Evolutionary conservation across 257 asterid species (phyloP), one percentile per base, ranked within the genome.

Genomic region (Cordia subcordata): DNA sequence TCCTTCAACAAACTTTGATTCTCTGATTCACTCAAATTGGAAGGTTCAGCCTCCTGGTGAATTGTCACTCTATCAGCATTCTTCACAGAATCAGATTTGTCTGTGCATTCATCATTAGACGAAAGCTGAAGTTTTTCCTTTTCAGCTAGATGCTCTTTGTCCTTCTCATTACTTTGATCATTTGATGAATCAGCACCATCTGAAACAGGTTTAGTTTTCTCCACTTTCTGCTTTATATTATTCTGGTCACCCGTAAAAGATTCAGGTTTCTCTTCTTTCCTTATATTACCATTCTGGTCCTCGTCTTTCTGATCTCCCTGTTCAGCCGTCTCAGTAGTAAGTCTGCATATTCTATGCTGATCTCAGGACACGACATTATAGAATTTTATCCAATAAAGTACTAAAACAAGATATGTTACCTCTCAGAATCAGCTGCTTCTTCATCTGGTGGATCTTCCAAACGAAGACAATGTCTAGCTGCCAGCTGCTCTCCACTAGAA

Each of bases 361-460:
- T 22, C 69, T 79, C 69, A 80, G 74, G 50, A 67, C 53, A 11
- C 47, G 19, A 10, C 64, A 66, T 57, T 55, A 58, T 32, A 13
- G 6, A 59, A 54, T 52, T 18, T 22, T 55, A 59, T 57, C 37
- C 40, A 58, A 55, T 44, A 49, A 64, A 58, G 45, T 16, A 49
- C 61, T 32, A 46, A 71, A 40, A 46, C 60, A 72, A 65, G 68
- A 64, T 57, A 33, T 19, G 80, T 81, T 49, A 93, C 99, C 88
- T 79, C 61, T 80, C 87, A 11, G 81, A 46, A 63, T 65, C 69
- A 32, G 68, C 61, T 49, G 72, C 52, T 57, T 65, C 63, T 68
- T 77, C 88, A 56, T 74, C 83, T 47, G 94, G 87, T 62, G 99
- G 99, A 77, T 93, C 94, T 79, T 93, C 93, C 82, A 93, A 68